Base-by-base conservation (phyloP, 805 yeast genomes). In the Tetrapisispora pingtungensis region DNA sequence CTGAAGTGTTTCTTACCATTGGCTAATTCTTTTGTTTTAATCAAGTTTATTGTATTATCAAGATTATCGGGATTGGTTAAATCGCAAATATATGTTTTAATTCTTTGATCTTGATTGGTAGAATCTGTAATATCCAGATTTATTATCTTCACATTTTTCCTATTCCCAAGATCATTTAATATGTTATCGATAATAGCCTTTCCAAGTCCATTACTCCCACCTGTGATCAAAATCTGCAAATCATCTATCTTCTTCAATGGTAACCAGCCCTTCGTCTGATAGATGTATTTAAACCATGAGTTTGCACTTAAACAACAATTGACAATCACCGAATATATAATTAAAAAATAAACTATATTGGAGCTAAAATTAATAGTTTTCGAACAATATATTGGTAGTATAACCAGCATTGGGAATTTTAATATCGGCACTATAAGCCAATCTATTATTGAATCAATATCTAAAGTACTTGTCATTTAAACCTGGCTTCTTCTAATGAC, bases 11-110 rank as follows among this genome's bases (percentile, higher is more conserved):
- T 4, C 87, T 85, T 30, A 13, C 27, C 18, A 5, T 15, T 7
- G 2, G 17, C 33, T 76, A 53, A 28, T 71, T 67, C 22, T 53
- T 36, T 24, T 57, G 57, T 20, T 86, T 74, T 20, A 10, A 36
- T 36, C 7, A 38, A 44, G 6, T 58, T 57, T 10, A 77, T 71
- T 14, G 65, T 57, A 1, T 53, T 51, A 14, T 59, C 7, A 85
- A 71, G 10, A 69, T 68, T 1, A 54, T 50, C 12, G 69, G 51
- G 44, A 74, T 59, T 33, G 80, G 81, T 64, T n/a, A 89, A 79
- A 61, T 89, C 94, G 59, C 96, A 85, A 32, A 63, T 46, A 44
- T 70, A 71, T 54, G 74, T 81, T 7, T 58, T 50, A 7, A 77
- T 79, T 36, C 55, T 50, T 3, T 45, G 42, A 14, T 46, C 43